Evolutionary conservation across 2,329 filamentous ascomycete genomes (phyloP).

Genomic region (Botryotinia calthae): DNA sequence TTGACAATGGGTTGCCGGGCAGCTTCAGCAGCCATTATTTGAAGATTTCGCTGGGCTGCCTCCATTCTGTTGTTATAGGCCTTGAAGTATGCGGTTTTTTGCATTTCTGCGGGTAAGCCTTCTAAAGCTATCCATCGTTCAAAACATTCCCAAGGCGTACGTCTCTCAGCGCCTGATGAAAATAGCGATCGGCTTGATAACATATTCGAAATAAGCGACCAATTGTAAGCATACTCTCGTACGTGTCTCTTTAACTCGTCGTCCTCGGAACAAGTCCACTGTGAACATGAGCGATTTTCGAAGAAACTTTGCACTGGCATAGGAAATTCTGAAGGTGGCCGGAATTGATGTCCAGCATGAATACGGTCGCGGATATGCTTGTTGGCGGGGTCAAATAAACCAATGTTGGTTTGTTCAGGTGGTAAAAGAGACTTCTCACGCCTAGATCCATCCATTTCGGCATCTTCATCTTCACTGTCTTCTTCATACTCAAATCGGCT

Average conservation of each 20-base stretch:
- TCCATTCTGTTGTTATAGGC: slow-evolving; percentile 61
- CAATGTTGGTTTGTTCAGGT: slow-evolving; percentile 72
- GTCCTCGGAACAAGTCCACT: slow-evolving; percentile 89
- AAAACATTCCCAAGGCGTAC: slow-evolving; percentile 98
- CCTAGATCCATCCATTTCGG: slow-evolving; percentile 34
- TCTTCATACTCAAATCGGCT: slow-evolving; percentile 81
- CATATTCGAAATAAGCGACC: slow-evolving; percentile 87
- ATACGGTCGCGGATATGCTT: slow-evolving; percentile 86
- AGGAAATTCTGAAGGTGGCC: slow-evolving; percentile 83
- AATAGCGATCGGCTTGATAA: slow-evolving; percentile 72
- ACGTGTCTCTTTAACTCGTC: slow-evolving; percentile 83
- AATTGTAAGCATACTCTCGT: slow-evolving; percentile 94
- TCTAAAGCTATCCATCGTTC: slow-evolving; percentile 94
- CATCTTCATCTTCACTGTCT: slow-evolving; percentile 64
- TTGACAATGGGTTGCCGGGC: slow-evolving; percentile 37
- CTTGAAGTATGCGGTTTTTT: slow-evolving; percentile 93
- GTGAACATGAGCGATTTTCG: slow-evolving; percentile 79
- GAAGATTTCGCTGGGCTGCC: slow-evolving; percentile 52
- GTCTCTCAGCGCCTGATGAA: slow-evolving; percentile 80
- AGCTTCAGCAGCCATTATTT: slow-evolving; percentile 39
- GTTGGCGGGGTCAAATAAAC: slow-evolving; percentile 85
- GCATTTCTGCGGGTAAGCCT: slow-evolving; percentile 87
- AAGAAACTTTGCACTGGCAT: slow-evolving; percentile 94
- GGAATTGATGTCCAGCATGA: slow-evolving; percentile 87
- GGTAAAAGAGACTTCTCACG: slow-evolving; percentile 48